phyloP scores from a whole-genome alignment of 2,329 filamentous ascomycete species.

The Dactylellina parvicollis region DNA sequence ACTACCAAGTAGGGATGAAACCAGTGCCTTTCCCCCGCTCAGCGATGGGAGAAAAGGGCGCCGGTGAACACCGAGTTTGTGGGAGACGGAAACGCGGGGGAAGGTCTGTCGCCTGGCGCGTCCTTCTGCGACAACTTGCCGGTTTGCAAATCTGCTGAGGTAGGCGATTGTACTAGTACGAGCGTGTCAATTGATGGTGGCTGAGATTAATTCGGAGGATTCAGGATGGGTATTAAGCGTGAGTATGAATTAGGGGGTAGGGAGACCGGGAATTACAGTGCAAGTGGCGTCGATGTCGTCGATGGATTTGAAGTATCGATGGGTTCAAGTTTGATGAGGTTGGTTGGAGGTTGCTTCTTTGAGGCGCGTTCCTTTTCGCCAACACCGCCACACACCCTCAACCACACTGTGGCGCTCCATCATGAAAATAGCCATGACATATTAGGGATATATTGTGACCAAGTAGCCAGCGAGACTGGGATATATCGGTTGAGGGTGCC shows the following conservation, averaged over 20 bases:
- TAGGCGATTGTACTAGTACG: background rate
- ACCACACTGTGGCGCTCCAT: background rate
- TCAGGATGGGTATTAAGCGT: too few species aligned
- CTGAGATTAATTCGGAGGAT: background rate
- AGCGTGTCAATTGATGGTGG: background rate
- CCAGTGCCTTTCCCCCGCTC: slow-evolving; percentile 13
- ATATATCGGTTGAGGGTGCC: too few species aligned
- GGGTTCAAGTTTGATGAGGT: slow-evolving; percentile 2
- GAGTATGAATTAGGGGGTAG: too few species aligned
- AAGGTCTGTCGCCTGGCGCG: background rate
- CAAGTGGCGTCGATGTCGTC: background rate
- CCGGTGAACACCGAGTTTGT: background rate
- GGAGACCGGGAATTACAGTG: too few species aligned
- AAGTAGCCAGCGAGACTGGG: too few species aligned
- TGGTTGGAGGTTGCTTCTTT: background rate
- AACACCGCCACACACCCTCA: background rate
- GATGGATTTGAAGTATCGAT: too few species aligned
- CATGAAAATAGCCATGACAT: too few species aligned
- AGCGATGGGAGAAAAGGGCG: background rate
- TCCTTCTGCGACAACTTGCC: background rate
- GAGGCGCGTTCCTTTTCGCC: background rate
- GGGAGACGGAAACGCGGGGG: background rate
- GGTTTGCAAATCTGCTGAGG: background rate
- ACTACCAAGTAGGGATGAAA: background rate
- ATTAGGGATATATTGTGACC: too few species aligned